phyloP scores from a whole-genome alignment of 176 grass and related monocot genomes.

The Stipa capillata region DNA sequence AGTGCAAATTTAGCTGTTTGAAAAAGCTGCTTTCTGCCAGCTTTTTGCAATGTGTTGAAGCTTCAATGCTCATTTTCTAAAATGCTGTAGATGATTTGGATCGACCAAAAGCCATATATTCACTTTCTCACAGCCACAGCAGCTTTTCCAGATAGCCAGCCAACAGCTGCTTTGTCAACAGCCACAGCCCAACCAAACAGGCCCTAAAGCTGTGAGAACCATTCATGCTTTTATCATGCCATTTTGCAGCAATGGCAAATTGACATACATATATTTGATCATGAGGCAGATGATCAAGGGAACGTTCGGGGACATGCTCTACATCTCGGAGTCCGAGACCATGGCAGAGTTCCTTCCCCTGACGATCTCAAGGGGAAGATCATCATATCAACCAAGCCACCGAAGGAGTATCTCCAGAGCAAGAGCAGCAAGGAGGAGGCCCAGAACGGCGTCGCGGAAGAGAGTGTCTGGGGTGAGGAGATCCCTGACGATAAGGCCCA shows the following conservation, averaged over 20 bases:
- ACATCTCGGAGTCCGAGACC: constrained; percentile 20
- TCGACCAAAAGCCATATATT: too few species aligned
- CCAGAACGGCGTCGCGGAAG: not conserved
- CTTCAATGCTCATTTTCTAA: too few species aligned
- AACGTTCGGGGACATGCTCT: constrained; percentile 55
- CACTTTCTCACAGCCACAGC: too few species aligned
- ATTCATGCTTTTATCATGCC: not conserved
- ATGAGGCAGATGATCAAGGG: constrained; percentile 50
- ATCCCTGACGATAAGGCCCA: constrained; percentile 31
- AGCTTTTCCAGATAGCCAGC: too few species aligned
- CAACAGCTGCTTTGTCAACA: too few species aligned
- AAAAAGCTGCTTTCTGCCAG: too few species aligned
- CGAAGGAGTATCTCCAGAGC: constrained; percentile 59
- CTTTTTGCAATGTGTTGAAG: too few species aligned
- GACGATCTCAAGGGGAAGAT: constrained; percentile 59
- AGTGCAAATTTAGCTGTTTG: too few species aligned
- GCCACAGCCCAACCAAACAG: too few species aligned
- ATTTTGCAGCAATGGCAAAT: not conserved
- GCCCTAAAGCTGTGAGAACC: too few species aligned
- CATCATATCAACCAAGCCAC: constrained; percentile 73
- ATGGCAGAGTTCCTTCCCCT: constrained; percentile 56
- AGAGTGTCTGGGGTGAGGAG: constrained; percentile 53
- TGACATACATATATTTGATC: too few species aligned
- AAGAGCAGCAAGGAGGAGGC: constrained; percentile 25
- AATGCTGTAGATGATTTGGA: too few species aligned